Evolutionary conservation across 306 rosid species (phyloP).

Genomic region (Pterocarpus macrocarpus): DNA sequence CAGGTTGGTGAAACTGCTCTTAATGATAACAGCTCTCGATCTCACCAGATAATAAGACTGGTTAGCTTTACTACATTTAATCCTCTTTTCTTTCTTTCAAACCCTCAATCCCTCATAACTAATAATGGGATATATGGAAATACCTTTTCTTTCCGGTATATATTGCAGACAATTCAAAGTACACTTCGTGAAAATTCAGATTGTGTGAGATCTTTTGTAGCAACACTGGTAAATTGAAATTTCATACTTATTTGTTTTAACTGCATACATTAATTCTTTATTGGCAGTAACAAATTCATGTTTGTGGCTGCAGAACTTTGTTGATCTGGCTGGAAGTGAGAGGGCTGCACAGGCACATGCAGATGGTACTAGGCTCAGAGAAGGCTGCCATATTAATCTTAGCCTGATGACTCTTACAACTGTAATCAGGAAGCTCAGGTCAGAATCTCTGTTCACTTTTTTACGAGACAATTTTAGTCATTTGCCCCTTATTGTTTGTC

Average conservation of each 20-base stretch:
- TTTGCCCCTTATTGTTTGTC: not conserved
- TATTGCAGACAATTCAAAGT: constrained; percentile 88
- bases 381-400: constrained; percentile 99
- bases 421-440: constrained; percentile 99
- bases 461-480: not conserved
- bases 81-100: constrained; percentile 17
- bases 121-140: constrained; percentile 1
- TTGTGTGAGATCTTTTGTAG: constrained; percentile 91
- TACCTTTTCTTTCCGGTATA: constrained; percentile 31
- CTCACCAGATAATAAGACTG: constrained; percentile 98
- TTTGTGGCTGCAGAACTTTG: constrained; percentile 78
- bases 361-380: constrained; percentile 97
- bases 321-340: constrained; percentile 99
- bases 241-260: not conserved
- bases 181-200: constrained; percentile 88
- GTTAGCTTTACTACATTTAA: constrained; percentile 53
- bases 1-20: constrained; percentile 99
- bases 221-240: constrained; percentile 82
- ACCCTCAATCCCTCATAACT: constrained; percentile 9
- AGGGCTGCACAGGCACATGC: constrained; percentile 98
- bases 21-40: constrained; percentile 94
- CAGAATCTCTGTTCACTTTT: constrained; percentile 41
- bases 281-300: not conserved
- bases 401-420: constrained; percentile 99
- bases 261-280: not conserved